Evolutionary conservation across 192 early-diverging fungal genomes (phyloP).

Genomic region (Thoreauomyces humboldtii): DNA sequence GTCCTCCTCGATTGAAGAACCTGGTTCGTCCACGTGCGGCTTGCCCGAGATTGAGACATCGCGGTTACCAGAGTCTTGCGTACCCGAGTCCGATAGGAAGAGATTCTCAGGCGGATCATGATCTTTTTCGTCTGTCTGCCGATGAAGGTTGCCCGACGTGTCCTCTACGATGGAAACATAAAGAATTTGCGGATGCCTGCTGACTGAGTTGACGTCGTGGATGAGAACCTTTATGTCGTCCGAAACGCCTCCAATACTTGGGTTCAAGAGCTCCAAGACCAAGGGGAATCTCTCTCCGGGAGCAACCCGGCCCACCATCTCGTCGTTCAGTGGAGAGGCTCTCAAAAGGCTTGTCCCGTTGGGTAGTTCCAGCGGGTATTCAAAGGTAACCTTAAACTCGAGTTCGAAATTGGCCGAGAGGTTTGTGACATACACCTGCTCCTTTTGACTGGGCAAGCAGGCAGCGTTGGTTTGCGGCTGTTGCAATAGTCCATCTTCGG

Average conservation of each 20-base stretch:
- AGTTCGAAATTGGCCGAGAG: constrained; percentile 61
- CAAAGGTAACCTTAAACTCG: constrained; percentile 65
- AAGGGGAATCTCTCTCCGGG: constrained; percentile 58
- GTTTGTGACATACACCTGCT: constrained; percentile 59
- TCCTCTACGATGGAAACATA: constrained; percentile 67
- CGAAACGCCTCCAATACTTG: constrained; percentile 62
- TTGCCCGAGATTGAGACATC: background rate
- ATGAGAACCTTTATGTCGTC: constrained; percentile 75
- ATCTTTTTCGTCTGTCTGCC: background rate
- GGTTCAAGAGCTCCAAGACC: constrained; percentile 57
- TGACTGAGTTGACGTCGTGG: constrained; percentile 64
- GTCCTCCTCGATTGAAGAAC: constrained; percentile 18
- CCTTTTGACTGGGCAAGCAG: constrained; percentile 38
- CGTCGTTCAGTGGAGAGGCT: constrained; percentile 55
- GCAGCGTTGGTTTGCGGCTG: background rate
- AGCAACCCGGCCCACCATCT: constrained; percentile 58
- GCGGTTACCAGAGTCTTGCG: background rate
- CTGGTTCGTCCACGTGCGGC: constrained; percentile 15
- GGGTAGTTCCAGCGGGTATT: constrained; percentile 75
- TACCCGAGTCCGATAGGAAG: background rate
- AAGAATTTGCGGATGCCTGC: constrained; percentile 56
- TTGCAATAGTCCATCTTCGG: background rate
- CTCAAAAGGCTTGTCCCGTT: constrained; percentile 55
- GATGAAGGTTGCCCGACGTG: constrained; percentile 5
- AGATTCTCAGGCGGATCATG: constrained; percentile 7